A percentile compares a stretch with the other conserved stretches of the same genome.
phyloP scores from a whole-genome alignment of 257 asterid species.

The Haberlea rhodopensis region DNA sequence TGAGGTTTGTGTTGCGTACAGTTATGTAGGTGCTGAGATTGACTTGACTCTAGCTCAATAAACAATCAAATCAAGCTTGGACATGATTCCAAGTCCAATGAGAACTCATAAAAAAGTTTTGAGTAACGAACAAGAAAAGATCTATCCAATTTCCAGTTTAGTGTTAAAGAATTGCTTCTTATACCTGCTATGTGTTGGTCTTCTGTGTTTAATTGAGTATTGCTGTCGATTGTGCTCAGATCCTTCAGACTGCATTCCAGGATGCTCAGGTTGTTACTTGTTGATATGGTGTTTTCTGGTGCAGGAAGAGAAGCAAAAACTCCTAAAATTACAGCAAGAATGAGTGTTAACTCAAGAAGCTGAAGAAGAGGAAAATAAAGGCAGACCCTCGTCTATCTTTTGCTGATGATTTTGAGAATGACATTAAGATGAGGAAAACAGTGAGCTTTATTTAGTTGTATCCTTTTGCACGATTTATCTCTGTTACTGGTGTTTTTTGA shows the following conservation, averaged over 20 bases:
- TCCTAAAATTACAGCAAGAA: constrained; percentile 94
- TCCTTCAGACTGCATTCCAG: constrained; percentile 92
- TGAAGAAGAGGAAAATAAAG: constrained; percentile 82
- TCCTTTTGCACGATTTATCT: constrained; percentile 15
- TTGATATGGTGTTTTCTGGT: constrained; percentile 13
- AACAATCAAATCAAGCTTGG: neutral
- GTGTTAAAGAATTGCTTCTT: neutral
- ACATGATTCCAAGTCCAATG: neutral
- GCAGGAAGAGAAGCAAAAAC: constrained; percentile 97
- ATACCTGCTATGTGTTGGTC: neutral
- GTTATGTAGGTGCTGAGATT: no score
- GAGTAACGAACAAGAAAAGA: neutral
- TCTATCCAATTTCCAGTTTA: neutral
- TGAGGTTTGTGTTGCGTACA: neutral
- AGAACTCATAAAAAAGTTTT: neutral
- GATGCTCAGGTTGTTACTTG: neutral
- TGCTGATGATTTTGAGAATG: constrained; percentile 77
- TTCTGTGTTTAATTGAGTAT: constrained; percentile 11
- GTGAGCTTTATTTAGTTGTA: constrained; percentile 36
- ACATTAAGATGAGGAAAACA: constrained; percentile 64
- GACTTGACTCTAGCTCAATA: neutral
- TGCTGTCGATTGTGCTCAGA: constrained; percentile 37
- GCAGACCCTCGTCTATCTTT: constrained; percentile 92
- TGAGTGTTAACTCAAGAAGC: constrained; percentile 80
- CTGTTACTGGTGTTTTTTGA: constrained; percentile 1